phyloP scores from a whole-genome alignment of 208 protist genomes.

The Trypanosoma lewisi region DNA sequence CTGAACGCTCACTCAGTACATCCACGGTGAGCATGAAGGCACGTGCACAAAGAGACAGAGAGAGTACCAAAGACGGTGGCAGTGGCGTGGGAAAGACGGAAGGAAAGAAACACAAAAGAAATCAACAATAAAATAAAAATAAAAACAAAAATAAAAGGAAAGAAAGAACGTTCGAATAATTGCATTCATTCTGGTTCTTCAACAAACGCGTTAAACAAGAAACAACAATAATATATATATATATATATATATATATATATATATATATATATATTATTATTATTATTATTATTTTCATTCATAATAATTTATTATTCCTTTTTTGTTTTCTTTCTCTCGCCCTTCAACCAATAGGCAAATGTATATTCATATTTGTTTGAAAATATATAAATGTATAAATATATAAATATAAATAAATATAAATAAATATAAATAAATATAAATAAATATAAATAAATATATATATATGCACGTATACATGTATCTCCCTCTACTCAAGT shows the following conservation, averaged over 20 bases:
- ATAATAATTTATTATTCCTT: too few species aligned
- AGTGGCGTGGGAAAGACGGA: neutral
- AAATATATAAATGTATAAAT: neutral
- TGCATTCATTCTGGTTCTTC: too few species aligned
- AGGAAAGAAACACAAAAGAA: constrained; percentile 1
- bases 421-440: neutral
- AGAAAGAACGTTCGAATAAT: neutral
- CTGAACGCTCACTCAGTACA: too few species aligned
- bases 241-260: neutral
- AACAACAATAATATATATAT: neutral
- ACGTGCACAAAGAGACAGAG: constrained; percentile 9
- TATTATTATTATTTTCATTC: too few species aligned
- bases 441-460: neutral
- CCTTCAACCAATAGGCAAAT: too few species aligned
- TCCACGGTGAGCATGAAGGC: too few species aligned
- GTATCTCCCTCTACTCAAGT: constrained; percentile 4
- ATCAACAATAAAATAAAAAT: constrained; percentile 10
- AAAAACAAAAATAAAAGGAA: constrained; percentile 8
- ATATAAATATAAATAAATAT: neutral
- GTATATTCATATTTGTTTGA: too few species aligned
- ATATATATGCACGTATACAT: constrained; percentile 7
- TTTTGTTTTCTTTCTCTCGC: too few species aligned
- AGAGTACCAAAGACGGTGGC: neutral
- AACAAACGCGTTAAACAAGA: neutral
- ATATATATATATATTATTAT: neutral